Base-by-base conservation (phyloP, 345 rosid genomes). In the Balakata baccata region DNA sequence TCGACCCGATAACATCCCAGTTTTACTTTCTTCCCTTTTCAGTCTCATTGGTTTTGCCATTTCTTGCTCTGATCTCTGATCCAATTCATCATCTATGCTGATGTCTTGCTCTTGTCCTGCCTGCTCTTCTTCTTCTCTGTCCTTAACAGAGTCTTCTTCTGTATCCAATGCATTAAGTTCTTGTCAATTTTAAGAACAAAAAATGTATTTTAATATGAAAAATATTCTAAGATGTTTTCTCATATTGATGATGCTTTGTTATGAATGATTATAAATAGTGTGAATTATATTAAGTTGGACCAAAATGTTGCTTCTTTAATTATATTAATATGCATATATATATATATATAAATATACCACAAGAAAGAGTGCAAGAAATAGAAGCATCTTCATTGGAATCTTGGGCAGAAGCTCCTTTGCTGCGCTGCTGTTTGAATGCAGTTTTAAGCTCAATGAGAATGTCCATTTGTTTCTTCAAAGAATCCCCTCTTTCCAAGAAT, bases 401-500 rank as follows among this genome's bases (percentile, higher is more conserved):
- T 75, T 84, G 85, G 39, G 84, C 37, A 53, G 86, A 75, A 78
- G 77, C 80, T 71, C 82, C 96, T 80, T 80, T 86, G 23, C 69
- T 2, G 34, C 34, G 34, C 34, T 29, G 34, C 34, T 29, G 86
- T 73, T 84, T 86, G 62, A 93, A 75, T n/a, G 89, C 88, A 49
- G 80, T 66, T 79, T 85, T 89, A 76, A 96, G 90, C 73, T 93
- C 89, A 57, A 75, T 73, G 64, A 93, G 98, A 75, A 93, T 89
- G 76, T 90, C 89, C 91, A 93, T 78, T 79, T 96, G 99, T 77
- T 89, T 87, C 89, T 86, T 93, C 85, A 93, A 75, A 29, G 83
- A 81, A 17, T 93, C 98, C 37, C 92, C 97, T 84, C 99, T 93
- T 41, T 89, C 96, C 85, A 91, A 23, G 84, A 96, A 93, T 85